phyloP scores from a whole-genome alignment of 176 grass and related monocot genomes.

The Stipa capillata region DNA sequence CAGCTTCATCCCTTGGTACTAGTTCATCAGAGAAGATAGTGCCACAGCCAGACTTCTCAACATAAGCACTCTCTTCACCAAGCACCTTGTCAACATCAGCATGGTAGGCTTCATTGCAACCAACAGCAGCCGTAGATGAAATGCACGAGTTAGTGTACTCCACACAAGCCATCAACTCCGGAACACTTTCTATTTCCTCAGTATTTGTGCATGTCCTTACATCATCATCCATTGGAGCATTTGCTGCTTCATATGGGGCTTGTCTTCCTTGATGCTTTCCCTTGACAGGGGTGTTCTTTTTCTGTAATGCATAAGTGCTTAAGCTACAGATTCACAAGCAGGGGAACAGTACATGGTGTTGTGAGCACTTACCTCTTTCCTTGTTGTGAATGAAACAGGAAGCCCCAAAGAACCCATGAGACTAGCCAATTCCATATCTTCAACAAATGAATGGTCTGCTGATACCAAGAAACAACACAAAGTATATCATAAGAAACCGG shows the following conservation, averaged over 20 bases:
- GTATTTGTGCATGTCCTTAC: conserved; percentile 6
- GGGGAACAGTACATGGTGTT: not conserved
- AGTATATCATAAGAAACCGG: conserved; percentile 11
- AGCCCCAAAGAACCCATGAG: conserved; percentile 89
- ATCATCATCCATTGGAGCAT: conserved; percentile 19
- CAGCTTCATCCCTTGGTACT: too few species aligned
- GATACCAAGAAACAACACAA: conserved; percentile 16
- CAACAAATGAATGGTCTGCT: conserved; percentile 21
- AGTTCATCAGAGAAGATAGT: too few species aligned
- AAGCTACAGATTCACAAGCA: conserved; percentile 10
- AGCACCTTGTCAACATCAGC: conserved; percentile 15
- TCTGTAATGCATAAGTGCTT: conserved; percentile 35
- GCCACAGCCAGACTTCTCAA: not conserved
- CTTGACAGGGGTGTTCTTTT: conserved; percentile 19
- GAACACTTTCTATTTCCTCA: conserved; percentile 12
- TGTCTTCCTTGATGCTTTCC: conserved; percentile 48
- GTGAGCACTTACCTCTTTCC: conserved; percentile 49
- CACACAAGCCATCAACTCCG: not conserved
- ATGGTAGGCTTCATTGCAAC: not conserved
- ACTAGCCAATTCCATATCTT: conserved; percentile 73
- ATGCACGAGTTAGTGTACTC: conserved; percentile 4
- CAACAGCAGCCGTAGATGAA: conserved; percentile 2
- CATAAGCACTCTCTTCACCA: not conserved
- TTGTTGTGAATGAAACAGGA: conserved; percentile 80
- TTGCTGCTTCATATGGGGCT: conserved; percentile 17